These are phyloP conservation scores for Thinopyrum elongatum DNA, from an alignment of 176 grass and related monocot species.

Conservation along the genomic window DNA sequence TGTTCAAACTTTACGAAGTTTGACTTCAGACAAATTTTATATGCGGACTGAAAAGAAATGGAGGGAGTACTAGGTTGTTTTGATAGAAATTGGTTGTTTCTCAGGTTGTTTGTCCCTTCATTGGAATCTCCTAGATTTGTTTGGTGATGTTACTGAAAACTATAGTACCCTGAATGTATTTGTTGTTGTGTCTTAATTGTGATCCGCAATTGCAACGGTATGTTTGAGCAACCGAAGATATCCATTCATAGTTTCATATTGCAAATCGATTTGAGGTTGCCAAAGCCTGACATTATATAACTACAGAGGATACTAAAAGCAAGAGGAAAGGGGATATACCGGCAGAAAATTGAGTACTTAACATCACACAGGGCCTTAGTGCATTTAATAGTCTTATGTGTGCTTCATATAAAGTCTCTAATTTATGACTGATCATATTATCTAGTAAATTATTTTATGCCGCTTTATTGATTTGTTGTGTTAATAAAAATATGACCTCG, in stretches of 20 bases:
- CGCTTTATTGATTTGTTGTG: background rate
- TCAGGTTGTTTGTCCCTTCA: background rate
- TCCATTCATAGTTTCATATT: background rate
- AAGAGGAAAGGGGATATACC: background rate
- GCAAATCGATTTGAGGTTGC: background rate
- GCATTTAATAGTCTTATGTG: background rate
- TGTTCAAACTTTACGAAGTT: too few species aligned
- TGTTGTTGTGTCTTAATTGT: background rate
- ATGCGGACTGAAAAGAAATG: too few species aligned
- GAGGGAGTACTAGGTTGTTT: background rate
- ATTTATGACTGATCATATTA: background rate
- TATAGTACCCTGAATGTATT: background rate
- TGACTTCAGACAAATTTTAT: too few species aligned
- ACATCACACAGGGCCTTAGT: background rate
- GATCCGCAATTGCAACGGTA: background rate
- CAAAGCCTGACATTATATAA: background rate
- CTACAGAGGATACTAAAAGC: background rate
- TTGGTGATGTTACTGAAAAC: background rate
- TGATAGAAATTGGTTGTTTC: background rate
- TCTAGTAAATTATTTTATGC: slow-evolving; percentile 4
- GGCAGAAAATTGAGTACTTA: background rate
- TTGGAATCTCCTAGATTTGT: background rate
- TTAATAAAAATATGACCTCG: background rate
- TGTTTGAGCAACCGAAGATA: slow-evolving; percentile 13
- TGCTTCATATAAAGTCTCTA: background rate